Evolutionary conservation across 768 basidiomycete species (phyloP), one percentile per base, ranked within the genome.

Genomic region (Podaxis carcinomalis): DNA sequence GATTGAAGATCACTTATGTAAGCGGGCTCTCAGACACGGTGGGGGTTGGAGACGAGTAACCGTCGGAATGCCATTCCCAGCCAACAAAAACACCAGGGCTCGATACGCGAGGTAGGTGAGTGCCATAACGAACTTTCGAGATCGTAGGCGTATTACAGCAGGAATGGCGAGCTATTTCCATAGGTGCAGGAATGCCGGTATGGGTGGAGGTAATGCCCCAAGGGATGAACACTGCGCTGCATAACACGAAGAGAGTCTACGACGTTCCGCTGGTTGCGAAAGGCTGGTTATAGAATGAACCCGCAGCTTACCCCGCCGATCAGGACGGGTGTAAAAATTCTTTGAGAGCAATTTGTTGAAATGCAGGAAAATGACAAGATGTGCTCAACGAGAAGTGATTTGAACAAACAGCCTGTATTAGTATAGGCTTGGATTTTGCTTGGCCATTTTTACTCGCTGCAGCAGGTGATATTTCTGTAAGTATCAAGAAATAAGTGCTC

Each of bases 31-130:
- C 32, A 7, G 25, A 49, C 37, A 49, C 21, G 4, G 19, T 56
- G 25, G 19, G n/a, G 19, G 32, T 28, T 40, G 49, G 57, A 59
- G 50, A 51, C 57, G 57, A 37, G 57, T 59, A 59, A 59, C 14
- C 23, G 36, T 55, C 19, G 27, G 36, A 19, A 4, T 49, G 44
- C 44, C 56, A 57, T 19, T 47, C 27, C 50, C 36, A 40, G n/a
- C 44, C 11, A 50, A 57, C 28, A 27, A 14, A 4, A 50, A 51
- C 19, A 16, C 14, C 14, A 50, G 35, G 14, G 9, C 23, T 3
- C 42, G 57, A 42, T 59, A 59, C 57, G 57, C 50, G 57, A 59
- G 50, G 50, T 59, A 51, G 25, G 14, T 39, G 23, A 16, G 25
- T 42, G 19, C 35, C 21, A 42, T 35, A 14, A 10, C 35, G 27